Percentiles rank a stretch among this genome's conserved stretches.
Evolutionary conservation across 2,329 filamentous ascomycete genomes (phyloP).

Genomic region (Aspergillus sp.): DNA sequence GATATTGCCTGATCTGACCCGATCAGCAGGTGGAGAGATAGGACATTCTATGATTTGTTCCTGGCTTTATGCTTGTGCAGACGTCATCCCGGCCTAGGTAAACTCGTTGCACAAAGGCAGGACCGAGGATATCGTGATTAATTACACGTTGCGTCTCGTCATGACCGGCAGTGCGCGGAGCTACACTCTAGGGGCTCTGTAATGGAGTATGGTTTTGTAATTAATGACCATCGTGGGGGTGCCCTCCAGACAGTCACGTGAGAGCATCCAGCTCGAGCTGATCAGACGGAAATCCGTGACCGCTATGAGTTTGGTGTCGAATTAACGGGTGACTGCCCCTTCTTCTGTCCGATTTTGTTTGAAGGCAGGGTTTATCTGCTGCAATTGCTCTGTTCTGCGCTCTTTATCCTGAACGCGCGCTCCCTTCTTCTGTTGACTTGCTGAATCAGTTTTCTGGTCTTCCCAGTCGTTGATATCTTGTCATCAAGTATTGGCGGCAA

Average conservation of each 20-base stretch:
- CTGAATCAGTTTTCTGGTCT: neutral
- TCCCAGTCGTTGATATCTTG: neutral
- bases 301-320: slow-evolving; percentile 7
- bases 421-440: neutral
- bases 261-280: slow-evolving; percentile 11
- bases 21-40: slow-evolving; percentile 19
- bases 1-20: slow-evolving; percentile 16
- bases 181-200: neutral
- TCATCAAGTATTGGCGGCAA: neutral
- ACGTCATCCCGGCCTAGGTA: slow-evolving; percentile 12
- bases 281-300: slow-evolving; percentile 10
- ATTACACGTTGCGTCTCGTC: neutral
- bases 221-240: no score
- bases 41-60: slow-evolving; percentile 12
- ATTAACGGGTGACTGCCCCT: slow-evolving; percentile 8
- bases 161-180: neutral
- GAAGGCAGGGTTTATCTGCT: slow-evolving; percentile 1
- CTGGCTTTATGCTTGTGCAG: slow-evolving; percentile 3
- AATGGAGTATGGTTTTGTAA: neutral
- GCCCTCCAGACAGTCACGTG: slow-evolving; percentile 16
- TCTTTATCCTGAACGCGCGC: neutral
- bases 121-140: slow-evolving; percentile 12
- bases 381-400: slow-evolving; percentile 2
- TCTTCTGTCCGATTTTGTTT: slow-evolving; percentile 6
- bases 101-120: slow-evolving; percentile 5